These are phyloP conservation scores for Backusella australiensis DNA, from an alignment of 192 early-diverging fungal species.

Conservation along the genomic window DNA sequence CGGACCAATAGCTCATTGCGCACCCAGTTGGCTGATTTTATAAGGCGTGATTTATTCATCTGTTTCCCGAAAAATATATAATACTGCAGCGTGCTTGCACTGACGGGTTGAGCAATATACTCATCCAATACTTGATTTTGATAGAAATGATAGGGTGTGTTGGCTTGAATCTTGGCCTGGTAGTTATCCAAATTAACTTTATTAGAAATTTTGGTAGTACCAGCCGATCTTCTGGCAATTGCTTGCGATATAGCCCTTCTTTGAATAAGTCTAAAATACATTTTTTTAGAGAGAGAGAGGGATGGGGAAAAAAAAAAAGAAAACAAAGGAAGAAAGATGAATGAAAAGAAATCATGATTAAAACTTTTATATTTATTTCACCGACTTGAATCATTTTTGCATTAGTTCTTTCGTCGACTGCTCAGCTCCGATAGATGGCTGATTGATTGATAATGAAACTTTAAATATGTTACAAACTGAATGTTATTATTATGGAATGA, in stretches of 20 bases:
- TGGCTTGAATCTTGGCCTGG: not conserved
- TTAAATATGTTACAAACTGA: not conserved
- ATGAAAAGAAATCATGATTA: no score
- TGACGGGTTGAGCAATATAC: conserved; percentile 74
- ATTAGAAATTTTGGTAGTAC: not conserved
- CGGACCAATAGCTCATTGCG: conserved; percentile 87
- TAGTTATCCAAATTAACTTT: conserved; percentile 5
- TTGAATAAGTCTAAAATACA: conserved; percentile 6
- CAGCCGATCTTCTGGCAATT: not conserved
- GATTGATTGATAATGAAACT: not conserved
- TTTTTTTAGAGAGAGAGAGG: not conserved
- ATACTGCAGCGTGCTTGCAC: conserved; percentile 86
- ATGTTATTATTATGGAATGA: not conserved
- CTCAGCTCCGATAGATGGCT: not conserved
- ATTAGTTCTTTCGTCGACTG: not conserved
- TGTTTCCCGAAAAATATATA: conserved; percentile 88
- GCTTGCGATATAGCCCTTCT: not conserved
- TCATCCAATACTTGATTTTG: conserved; percentile 86
- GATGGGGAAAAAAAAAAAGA: not conserved
- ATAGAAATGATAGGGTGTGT: conserved; percentile 78
- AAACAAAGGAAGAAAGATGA: no score
- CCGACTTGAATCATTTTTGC: not conserved
- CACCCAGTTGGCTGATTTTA: conserved; percentile 89
- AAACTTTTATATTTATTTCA: not conserved
- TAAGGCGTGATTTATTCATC: conserved; percentile 78